Conservation (phyloP, 495 filamentous ascomycete species). For the Lentithecium fluviatile region DNA sequence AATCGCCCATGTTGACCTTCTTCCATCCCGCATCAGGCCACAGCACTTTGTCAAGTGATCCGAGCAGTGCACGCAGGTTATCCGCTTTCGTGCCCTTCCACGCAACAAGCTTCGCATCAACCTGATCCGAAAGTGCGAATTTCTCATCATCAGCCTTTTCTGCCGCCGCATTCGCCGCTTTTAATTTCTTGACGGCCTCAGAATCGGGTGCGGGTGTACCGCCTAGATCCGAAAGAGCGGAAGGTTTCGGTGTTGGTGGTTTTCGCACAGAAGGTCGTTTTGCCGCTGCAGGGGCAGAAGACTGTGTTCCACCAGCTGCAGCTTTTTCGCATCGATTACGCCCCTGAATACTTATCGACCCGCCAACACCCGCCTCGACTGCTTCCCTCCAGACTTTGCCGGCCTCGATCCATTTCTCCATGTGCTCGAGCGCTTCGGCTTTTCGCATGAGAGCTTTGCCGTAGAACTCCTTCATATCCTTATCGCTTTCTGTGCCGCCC, state of each 20-base stretch:
- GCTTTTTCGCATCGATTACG: constrained; percentile 90
- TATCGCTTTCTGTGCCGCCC: constrained; percentile 60
- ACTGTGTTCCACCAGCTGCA: constrained; percentile 57
- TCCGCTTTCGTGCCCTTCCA: constrained; percentile 91
- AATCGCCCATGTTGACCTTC: constrained; percentile 88
- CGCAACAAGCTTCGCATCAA: constrained; percentile 69
- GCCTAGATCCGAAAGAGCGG: constrained; percentile 37
- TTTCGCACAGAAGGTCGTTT: constrained; percentile 29
- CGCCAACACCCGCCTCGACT: constrained; percentile 81
- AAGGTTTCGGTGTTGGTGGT: constrained; percentile 20
- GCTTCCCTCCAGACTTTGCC: constrained; percentile 74
- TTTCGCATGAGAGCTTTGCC: constrained; percentile 91
- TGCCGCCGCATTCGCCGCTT: constrained; percentile 77
- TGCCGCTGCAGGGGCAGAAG: constrained; percentile 10
- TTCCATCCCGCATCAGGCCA: constrained; percentile 95
- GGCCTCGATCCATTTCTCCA: constrained; percentile 91
- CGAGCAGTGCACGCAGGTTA: constrained; percentile 83
- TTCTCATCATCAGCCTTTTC: constrained; percentile 88
- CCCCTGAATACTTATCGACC: constrained; percentile 76
- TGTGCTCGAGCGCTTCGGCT: constrained; percentile 90
- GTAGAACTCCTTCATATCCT: constrained; percentile 89
- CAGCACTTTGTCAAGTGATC: constrained; percentile 83
- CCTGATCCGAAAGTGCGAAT: constrained; percentile 78
- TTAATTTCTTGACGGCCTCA: constrained; percentile 73
- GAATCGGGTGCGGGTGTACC: constrained; percentile 39